Evolutionary conservation across 2,329 filamentous ascomycete species (phyloP), one percentile per base, ranked within the genome.

Genomic region (Chlorencoelia australis): DNA sequence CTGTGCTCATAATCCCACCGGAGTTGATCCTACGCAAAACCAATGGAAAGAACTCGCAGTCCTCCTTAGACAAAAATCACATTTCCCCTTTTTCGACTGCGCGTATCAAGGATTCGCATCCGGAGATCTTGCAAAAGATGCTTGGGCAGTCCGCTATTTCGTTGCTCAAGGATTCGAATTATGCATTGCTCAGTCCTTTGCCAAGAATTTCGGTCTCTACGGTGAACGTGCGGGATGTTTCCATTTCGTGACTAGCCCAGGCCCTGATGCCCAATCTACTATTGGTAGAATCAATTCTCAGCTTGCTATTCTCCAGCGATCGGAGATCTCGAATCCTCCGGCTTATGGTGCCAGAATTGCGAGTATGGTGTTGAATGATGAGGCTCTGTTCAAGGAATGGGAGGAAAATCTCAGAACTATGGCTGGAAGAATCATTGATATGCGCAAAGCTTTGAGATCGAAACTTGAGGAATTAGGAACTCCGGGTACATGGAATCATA

Each of bases 71-170:
- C 62, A 75, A 54, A 86, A 82, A 64, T 75, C 75, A 46, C 89
- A 93, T 62, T 94, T 98, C 67, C 89, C 91, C 53, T 96, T 98
- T 75, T 96, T 98, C 65, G 91, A 98, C 69, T 85, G 77, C 47
- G 91, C 91, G 39, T 98, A 98, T 69, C 91, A 96, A 64, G 89
- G 91, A 39, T 98, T 98, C 59, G 91, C 91, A 3, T 94, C 91
- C 1, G 91, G 91, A 41, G 79, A 93, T 59, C 74, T 96, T 14
- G 69, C 73, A 50, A 75, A 78, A 42, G 91, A 98, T 59, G 85
- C 84, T 46, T 87, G 81, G 68, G 85, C 91, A n/a, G 80, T 98
- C 51, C 82, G 86, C 49, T 84, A 94, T 71, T 98, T 98, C 57
- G 69, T 94, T 53, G 80, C 89, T 56, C 80, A 93, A 60, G 89